A percentile compares a stretch with the other conserved stretches of the same genome.
phyloP scores from a whole-genome alignment of 2,329 filamentous ascomycete species.

The Lachnellula occidentalis region DNA sequence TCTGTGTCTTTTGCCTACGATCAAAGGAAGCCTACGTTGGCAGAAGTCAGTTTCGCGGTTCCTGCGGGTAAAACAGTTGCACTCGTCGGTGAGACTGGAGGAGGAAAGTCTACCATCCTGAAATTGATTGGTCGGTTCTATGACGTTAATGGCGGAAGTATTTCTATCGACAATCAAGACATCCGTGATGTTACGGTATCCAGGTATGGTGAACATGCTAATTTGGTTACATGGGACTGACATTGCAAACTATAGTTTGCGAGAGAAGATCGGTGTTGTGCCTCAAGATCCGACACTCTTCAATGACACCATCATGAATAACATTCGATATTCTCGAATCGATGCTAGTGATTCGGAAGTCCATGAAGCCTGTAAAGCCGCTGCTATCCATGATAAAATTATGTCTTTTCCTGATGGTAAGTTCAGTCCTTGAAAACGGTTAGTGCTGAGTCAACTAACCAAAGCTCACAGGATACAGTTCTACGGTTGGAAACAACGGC shows the following conservation, averaged over 20 bases:
- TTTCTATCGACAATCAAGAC: constrained; percentile 34
- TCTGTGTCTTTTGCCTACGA: constrained; percentile 35
- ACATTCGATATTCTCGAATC: constrained; percentile 28
- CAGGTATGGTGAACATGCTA: constrained; percentile 41
- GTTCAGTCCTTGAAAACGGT: constrained; percentile 29
- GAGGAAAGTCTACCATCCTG: constrained; percentile 40
- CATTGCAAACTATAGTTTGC: constrained; percentile 17
- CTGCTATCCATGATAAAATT: constrained; percentile 55
- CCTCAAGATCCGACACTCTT: constrained; percentile 53
- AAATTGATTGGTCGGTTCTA: constrained; percentile 42
- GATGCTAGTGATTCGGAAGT: constrained; percentile 27
- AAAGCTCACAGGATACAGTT: constrained; percentile 35
- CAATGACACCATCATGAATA: constrained; percentile 43
- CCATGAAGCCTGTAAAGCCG: constrained; percentile 47
- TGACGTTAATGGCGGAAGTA: constrained; percentile 35
- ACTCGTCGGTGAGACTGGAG: constrained; percentile 41
- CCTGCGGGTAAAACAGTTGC: constrained; percentile 37
- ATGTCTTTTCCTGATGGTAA: constrained; percentile 50
- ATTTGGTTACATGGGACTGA: not conserved
- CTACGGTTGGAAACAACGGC: constrained; percentile 37
- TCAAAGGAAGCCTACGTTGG: constrained; percentile 30
- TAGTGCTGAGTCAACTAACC: not conserved
- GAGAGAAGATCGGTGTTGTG: constrained; percentile 48
- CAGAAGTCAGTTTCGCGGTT: constrained; percentile 32
- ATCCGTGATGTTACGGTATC: constrained; percentile 38